Evolutionary conservation across 2,329 filamentous ascomycete genomes (phyloP).

Genomic region (Botryotinia convoluta): DNA sequence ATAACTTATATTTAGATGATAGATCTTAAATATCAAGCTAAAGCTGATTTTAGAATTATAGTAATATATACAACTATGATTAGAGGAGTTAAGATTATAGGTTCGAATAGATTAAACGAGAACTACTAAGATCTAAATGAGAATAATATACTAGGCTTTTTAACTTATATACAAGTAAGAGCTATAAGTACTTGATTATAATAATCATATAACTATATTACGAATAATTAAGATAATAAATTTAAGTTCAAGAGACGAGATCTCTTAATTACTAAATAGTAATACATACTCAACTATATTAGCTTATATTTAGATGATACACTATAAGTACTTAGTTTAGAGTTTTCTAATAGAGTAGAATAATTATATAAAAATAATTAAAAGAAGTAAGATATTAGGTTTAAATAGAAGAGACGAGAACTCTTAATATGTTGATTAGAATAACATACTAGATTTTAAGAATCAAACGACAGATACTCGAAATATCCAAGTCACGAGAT

Average conservation of each 20-base stretch:
- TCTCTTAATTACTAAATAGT: background rate
- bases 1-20: too few relatives aligned
- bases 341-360: accelerated
- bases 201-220: background rate
- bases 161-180: too few relatives aligned
- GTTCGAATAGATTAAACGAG: too few relatives aligned
- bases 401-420: background rate
- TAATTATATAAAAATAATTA: background rate
- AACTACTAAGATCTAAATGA: too few relatives aligned
- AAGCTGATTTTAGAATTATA: too few relatives aligned
- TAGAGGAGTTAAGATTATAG: too few relatives aligned
- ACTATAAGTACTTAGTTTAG: background rate
- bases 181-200: accelerated
- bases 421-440: accelerated
- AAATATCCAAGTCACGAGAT: background rate
- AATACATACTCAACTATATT: background rate
- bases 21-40: too few relatives aligned
- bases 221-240: accelerated
- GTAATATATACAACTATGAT: too few relatives aligned
- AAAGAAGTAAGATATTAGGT: background rate
- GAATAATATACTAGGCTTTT: too few relatives aligned
- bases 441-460: background rate
- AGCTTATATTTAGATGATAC: background rate
- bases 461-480: background rate
- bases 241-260: background rate